Evolutionary conservation across 257 asterid species (phyloP), one percentile per base, ranked within the genome.

Genomic region (Paulownia fortunei): DNA sequence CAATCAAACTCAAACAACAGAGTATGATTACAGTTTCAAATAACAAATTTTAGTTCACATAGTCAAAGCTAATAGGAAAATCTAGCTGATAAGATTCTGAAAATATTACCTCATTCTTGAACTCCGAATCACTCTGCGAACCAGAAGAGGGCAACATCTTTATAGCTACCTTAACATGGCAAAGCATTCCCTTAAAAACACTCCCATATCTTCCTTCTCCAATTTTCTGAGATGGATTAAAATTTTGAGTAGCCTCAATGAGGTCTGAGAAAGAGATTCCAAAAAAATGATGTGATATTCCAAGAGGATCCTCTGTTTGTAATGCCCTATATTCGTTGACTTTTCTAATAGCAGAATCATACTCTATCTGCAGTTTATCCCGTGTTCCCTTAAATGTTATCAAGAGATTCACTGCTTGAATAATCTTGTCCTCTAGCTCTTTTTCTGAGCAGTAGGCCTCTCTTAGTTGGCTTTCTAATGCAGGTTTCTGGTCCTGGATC

Each of bases 391-490:
- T 93, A 69, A 90, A 95, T 52, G 83, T 76, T 69, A 88, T 86
- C 84, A 95, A 84, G 81, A 95, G 96, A 76, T 90, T 80, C 80
- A 91, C 98, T 52, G 98, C 99, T 83, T 92, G 99, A 85, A 92
- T 76, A 69, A 93, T 85, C 85, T 91, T 95, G 76, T 88, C 96
- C 87, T 89, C 99, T 27, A 95, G 83, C 89, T 92, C 98, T 83
- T 88, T 79, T 89, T 92, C 99, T 13, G 88, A 79, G 84, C 76
- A 32, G 63, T 59, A 52, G 72, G 87, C 84, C 81, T 89, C 90
- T 42, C 77, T 74, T 52, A 93, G 84, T 76, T 87, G 90, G 61
- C 81, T 87, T 86, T 91, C 92, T 72, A 93, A 89, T 49, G 78
- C 75, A 82, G 88, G 88, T 78, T 81, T 88, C 80, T 84, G 91